Evolutionary conservation across 2,329 filamentous ascomycete species (phyloP).

Genomic region (Sporothrix inflata): DNA sequence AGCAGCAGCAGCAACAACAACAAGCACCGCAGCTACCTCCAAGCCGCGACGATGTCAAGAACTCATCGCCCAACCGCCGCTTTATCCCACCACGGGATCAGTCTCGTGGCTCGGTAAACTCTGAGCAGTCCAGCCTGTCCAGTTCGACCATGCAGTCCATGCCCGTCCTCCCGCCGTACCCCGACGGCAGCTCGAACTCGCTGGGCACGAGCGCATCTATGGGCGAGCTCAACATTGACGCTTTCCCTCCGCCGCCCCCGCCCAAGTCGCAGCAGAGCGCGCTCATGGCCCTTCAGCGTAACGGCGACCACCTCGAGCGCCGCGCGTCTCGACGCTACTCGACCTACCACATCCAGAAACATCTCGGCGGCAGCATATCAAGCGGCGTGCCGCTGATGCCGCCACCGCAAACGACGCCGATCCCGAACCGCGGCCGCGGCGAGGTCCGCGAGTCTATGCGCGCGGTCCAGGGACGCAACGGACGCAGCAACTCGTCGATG

Average conservation of each 20-base stretch:
- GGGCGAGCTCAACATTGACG: slow-evolving; percentile 61
- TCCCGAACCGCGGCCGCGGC: slow-evolving; percentile 79
- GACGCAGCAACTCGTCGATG: slow-evolving; percentile 52
- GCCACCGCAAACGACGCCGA: slow-evolving; percentile 77
- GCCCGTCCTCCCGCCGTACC: slow-evolving; percentile 73
- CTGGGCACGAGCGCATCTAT: slow-evolving; percentile 50
- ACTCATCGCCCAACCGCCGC: slow-evolving; percentile 54
- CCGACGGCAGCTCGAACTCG: slow-evolving; percentile 57
- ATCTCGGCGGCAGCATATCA: slow-evolving; percentile 72
- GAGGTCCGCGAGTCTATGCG: slow-evolving; percentile 85
- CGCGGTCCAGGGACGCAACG: slow-evolving; percentile 61
- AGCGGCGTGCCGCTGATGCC: slow-evolving; percentile 87
- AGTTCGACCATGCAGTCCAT: slow-evolving; percentile 76
- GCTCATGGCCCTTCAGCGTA: slow-evolving; percentile 84
- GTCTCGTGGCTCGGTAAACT: slow-evolving; percentile 54
- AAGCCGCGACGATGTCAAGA: slow-evolving; percentile 37
- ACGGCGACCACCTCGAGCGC: slow-evolving; percentile 81
- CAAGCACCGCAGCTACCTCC: slow-evolving; percentile 38
- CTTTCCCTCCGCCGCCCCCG: slow-evolving; percentile 74
- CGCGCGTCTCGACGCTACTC: slow-evolving; percentile 92
- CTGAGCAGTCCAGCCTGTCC: slow-evolving; percentile 70
- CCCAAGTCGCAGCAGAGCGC: slow-evolving; percentile 83
- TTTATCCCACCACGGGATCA: slow-evolving; percentile 55
- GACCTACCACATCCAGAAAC: slow-evolving; percentile 94
- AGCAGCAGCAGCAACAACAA: slow-evolving; percentile 37